Evolutionary conservation across 257 asterid genomes (phyloP).

Genomic region (Fraxinus cuspidata): DNA sequence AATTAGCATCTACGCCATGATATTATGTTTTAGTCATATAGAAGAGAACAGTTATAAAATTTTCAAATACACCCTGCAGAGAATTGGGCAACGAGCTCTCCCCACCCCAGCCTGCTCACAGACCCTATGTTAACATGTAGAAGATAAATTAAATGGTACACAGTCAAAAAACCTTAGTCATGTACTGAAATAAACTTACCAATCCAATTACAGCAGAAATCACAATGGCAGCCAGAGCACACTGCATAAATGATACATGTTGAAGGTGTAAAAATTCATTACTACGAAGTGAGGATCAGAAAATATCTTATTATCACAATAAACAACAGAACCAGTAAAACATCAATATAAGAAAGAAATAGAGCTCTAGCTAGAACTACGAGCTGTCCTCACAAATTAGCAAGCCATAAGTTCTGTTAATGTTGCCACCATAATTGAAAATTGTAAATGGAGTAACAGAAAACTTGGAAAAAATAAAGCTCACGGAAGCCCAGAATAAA

Average conservation of each 20-base stretch:
- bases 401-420: constrained; percentile 10
- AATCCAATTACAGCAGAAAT: constrained; percentile 97
- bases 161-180: not conserved
- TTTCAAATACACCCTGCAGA: not conserved
- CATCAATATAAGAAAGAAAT: not conserved
- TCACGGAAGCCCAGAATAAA: constrained; percentile 1
- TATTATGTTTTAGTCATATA: not conserved
- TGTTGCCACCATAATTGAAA: constrained; percentile 12
- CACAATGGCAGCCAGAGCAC: constrained; percentile 93
- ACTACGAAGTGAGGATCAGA: constrained; percentile 10
- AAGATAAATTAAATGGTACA: constrained; percentile 1
- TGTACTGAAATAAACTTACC: constrained; percentile 52
- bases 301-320: not conserved
- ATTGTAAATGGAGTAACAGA: constrained; percentile 5
- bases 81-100: not conserved
- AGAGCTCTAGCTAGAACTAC: constrained; percentile 19
- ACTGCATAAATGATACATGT: constrained; percentile 51
- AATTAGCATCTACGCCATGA: not conserved
- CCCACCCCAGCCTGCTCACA: not conserved
- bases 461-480: constrained; percentile 8
- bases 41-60: not conserved
- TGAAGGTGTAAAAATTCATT: constrained; percentile 19
- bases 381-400: constrained; percentile 13
- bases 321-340: constrained; percentile 3
- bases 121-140: not conserved